Conservation (phyloP, 306 rosid genomes). For the Ormosia semicastrata region DNA sequence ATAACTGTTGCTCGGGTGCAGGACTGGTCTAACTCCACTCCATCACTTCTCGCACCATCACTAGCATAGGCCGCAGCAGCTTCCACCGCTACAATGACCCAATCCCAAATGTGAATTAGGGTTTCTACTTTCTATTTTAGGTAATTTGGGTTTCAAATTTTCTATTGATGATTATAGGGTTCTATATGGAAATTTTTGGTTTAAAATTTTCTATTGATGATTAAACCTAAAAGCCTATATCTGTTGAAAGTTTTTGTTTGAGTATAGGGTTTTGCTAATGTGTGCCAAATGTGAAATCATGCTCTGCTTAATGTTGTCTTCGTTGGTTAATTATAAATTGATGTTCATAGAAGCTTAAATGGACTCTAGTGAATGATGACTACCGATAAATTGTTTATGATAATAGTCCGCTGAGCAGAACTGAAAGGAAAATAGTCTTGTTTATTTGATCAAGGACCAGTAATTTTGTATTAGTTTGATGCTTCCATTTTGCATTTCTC, state of each 20-base stretch:
- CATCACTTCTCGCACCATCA: no score
- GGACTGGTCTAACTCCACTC: no score
- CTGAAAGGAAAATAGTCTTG: not conserved
- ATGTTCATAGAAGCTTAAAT: not conserved
- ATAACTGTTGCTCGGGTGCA: no score
- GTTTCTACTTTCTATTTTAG: no score
- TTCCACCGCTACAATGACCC: no score
- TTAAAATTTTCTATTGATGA: no score
- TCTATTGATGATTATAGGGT: no score
- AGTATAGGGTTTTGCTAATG: not conserved
- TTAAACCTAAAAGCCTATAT: not conserved
- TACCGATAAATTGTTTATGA: not conserved
- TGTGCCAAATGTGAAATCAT: not conserved
- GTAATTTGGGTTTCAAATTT: no score
- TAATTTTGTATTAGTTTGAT: constrained; percentile 11
- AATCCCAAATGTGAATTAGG: no score
- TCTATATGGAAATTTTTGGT: no score
- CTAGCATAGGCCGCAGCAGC: no score
- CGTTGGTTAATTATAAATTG: not conserved
- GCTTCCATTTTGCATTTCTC: not conserved
- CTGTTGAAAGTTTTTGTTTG: not conserved
- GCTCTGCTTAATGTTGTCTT: not conserved
- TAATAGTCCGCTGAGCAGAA: not conserved
- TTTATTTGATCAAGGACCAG: not conserved
- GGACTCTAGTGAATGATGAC: not conserved